phyloP scores from a whole-genome alignment of 2,329 filamentous ascomycete genomes.

The Aspergillus neoniger region DNA sequence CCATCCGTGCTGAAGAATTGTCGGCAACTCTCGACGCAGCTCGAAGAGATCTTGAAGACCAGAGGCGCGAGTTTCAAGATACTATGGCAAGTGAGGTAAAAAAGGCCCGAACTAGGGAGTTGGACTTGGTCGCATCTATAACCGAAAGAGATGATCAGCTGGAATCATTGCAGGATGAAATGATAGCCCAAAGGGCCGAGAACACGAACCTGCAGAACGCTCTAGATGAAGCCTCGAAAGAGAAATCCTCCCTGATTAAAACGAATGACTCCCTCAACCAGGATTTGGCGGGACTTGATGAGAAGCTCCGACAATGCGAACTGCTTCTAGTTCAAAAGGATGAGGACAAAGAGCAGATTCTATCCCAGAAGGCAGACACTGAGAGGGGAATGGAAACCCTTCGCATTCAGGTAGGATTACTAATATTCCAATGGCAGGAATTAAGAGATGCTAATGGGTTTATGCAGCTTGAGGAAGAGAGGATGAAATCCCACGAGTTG shows the following conservation, averaged over 20 bases:
- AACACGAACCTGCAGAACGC: constrained; percentile 23
- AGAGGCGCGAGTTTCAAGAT: constrained; percentile 36
- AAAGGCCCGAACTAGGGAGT: constrained; percentile 39
- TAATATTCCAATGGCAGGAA: background rate
- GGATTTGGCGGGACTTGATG: constrained; percentile 27
- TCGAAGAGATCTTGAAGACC: constrained; percentile 41
- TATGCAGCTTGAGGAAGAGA: constrained; percentile 28
- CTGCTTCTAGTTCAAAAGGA: constrained; percentile 27
- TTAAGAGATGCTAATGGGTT: constrained; percentile 5
- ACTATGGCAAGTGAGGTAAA: constrained; percentile 29
- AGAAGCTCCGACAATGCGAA: constrained; percentile 24
- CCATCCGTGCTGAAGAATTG: constrained; percentile 42
- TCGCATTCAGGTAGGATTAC: constrained; percentile 25
- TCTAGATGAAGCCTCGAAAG: constrained; percentile 26
- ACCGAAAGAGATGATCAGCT: constrained; percentile 50
- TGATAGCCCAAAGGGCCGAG: constrained; percentile 28
- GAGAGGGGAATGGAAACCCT: constrained; percentile 20
- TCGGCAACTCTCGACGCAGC: constrained; percentile 33
- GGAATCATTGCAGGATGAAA: constrained; percentile 43
- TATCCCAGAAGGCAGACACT: constrained; percentile 24
- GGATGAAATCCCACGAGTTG: constrained; percentile 25
- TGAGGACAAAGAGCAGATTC: constrained; percentile 26
- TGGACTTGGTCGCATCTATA: constrained; percentile 45
- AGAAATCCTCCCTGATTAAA: constrained; percentile 27
- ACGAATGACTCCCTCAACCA: constrained; percentile 25